Evolutionary conservation across 306 rosid species (phyloP).

Genomic region (Albizia julibrissin): DNA sequence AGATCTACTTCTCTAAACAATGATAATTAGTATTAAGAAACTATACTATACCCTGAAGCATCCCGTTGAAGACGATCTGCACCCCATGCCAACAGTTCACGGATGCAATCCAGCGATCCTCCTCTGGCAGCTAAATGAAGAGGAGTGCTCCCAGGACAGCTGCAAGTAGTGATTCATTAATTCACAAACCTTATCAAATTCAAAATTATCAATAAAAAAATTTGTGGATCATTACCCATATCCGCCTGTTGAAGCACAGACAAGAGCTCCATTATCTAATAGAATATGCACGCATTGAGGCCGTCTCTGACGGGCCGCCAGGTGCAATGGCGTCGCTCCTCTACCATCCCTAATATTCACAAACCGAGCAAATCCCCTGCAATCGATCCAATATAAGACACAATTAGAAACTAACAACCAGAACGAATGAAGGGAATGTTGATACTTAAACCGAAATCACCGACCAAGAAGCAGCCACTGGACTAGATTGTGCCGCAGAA

Average conservation of each 20-base stretch:
- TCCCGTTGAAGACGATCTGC: conserved; percentile 95
- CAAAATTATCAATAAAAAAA: neutral
- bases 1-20: neutral
- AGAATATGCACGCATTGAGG: conserved; percentile 80
- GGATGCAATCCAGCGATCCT: conserved; percentile 87
- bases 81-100: conserved; percentile 93
- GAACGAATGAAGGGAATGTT: neutral
- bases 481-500: conserved; percentile 79
- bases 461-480: conserved; percentile 92
- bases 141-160: conserved; percentile 90
- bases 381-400: conserved; percentile 12
- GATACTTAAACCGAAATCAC: conserved; percentile 24
- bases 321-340: conserved; percentile 94
- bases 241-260: conserved; percentile 84
- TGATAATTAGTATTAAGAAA: conserved; percentile 10
- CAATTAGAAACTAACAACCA: conserved; percentile 17
- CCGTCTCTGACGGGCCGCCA: conserved; percentile 86
- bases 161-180: conserved; percentile 48
- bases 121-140: conserved; percentile 98
- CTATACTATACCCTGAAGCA: conserved; percentile 71
- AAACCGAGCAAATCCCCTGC: conserved; percentile 91
- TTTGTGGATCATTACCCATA: conserved; percentile 57
- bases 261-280: conserved; percentile 87
- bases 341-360: conserved; percentile 91
- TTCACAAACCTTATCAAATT: conserved; percentile 26